phyloP scores from a whole-genome alignment of 495 filamentous ascomycete genomes.

The Aspergillus bertholletiae region DNA sequence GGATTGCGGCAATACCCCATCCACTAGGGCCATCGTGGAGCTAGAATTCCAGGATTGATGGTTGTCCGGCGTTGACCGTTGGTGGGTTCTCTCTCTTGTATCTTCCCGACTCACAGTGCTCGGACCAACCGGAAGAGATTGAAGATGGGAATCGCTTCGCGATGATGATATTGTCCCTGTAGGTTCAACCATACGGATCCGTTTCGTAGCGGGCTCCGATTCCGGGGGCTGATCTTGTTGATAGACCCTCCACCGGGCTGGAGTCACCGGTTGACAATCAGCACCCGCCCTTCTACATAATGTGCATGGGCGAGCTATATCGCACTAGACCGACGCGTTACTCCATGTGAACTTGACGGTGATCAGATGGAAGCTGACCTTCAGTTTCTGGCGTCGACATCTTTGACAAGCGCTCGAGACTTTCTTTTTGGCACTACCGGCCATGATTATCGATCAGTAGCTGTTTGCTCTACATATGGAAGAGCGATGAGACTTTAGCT shows the following conservation, averaged over 20 bases:
- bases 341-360: background rate
- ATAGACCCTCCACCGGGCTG: slow-evolving; percentile 25
- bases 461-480: background rate
- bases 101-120: background rate
- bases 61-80: background rate
- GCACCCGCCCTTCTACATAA: slow-evolving; percentile 6
- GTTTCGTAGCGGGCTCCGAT: background rate
- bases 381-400: slow-evolving; percentile 11
- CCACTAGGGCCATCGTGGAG: slow-evolving; percentile 27
- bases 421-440: background rate
- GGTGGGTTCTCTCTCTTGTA: background rate
- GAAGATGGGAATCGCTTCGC: slow-evolving; percentile 5
- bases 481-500: background rate
- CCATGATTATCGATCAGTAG: background rate
- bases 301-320: slow-evolving; percentile 13
- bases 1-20: slow-evolving; percentile 14
- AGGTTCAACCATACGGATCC: background rate
- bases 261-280: background rate
- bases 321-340: slow-evolving; percentile 3
- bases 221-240: slow-evolving; percentile 24
- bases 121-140: slow-evolving; percentile 28
- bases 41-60: slow-evolving; percentile 15
- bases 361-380: background rate
- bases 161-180: background rate
- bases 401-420: slow-evolving; percentile 9